These are phyloP conservation scores for Pseudotulostoma volvatum DNA, from an alignment of 495 filamentous ascomycete genomes.

Conservation along the genomic window DNA sequence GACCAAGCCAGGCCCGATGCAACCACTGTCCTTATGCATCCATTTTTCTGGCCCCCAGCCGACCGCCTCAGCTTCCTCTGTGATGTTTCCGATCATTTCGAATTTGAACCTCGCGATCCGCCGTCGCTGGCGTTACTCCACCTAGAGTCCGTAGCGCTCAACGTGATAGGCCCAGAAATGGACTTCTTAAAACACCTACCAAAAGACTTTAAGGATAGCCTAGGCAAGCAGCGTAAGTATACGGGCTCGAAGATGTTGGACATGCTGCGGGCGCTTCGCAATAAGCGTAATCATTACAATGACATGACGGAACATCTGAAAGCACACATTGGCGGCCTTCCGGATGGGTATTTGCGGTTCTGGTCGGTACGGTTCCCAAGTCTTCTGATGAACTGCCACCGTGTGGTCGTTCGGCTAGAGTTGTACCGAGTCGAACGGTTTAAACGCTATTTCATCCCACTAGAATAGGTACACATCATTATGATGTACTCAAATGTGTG, in stretches of 20 bases:
- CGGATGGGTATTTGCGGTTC: constrained; percentile 73
- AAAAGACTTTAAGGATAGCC: constrained; percentile 61
- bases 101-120: constrained; percentile 71
- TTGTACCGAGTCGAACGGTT: constrained; percentile 58
- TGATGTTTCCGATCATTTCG: constrained; percentile 88
- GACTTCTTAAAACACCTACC: constrained; percentile 72
- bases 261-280: constrained; percentile 75
- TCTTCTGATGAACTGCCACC: constrained; percentile 66
- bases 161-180: constrained; percentile 38
- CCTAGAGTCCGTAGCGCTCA: constrained; percentile 40
- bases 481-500: too few relatives aligned
- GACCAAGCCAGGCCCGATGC: constrained; percentile 42
- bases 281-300: constrained; percentile 90
- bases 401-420: constrained; percentile 46
- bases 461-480: too few relatives aligned
- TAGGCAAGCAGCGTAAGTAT: constrained; percentile 94
- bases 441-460: constrained; percentile 46
- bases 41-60: constrained; percentile 87
- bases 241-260: constrained; percentile 69
- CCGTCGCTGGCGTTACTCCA: constrained; percentile 47
- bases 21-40: constrained; percentile 65
- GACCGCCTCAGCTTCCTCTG: constrained; percentile 82
- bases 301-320: constrained; percentile 72
- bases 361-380: constrained; percentile 73
- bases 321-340: constrained; percentile 57